Base-by-base conservation (phyloP, 768 basidiomycete species). In the Rhizopogon sp. region DNA sequence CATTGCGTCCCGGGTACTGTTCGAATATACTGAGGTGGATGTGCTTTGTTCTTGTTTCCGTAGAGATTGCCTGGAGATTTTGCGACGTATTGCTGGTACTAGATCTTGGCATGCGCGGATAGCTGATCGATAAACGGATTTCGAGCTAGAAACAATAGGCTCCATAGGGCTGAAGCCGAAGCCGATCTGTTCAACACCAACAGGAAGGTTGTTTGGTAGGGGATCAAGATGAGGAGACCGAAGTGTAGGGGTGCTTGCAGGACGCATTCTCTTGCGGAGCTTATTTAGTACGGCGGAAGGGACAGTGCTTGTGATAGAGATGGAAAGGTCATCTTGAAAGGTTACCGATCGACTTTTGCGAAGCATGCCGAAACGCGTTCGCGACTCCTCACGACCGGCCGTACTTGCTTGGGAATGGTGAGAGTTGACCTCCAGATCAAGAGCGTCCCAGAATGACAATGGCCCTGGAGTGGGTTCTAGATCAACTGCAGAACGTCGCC, bases 391-490 rank as follows among this genome's bases (percentile, higher is more conserved):
- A 33, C 44, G 56, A 25, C 40, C 52, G 20, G 50, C 25, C 20
- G 13, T 47, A 7, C 46, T 35, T 16, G 20, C 14, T 13, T 47
- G 51, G 28, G 58, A 28, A n/a, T 40, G 29, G 25, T 25, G 25
- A 25, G 44, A 57, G 49, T 43, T 77, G 76, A n/a, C 63, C 62
- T 54, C 46, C 25, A 54, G 31, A 59, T 79, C 78, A n/a, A 80
- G 58, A 17, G 66, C 64, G 29, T 79, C 74, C 79, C 79, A 80
- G 58, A 81, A 77, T 25, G 68, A 60, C 3, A 54, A 35, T 20
- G 53, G 63, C 66, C 14, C 68, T 66, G 39, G 72, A 61, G 20
- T 56, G 61, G 35, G 67, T 50, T n/a, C 52, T 9, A 43, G 53
- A 61, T 17, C 58, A 20, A 39, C 59, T 55, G 39, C 10, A 53